Percentiles rank a stretch among this genome's conserved stretches.
phyloP scores from a whole-genome alignment of 192 early-diverging fungal genomes.

The Entomortierella beljakovae region DNA sequence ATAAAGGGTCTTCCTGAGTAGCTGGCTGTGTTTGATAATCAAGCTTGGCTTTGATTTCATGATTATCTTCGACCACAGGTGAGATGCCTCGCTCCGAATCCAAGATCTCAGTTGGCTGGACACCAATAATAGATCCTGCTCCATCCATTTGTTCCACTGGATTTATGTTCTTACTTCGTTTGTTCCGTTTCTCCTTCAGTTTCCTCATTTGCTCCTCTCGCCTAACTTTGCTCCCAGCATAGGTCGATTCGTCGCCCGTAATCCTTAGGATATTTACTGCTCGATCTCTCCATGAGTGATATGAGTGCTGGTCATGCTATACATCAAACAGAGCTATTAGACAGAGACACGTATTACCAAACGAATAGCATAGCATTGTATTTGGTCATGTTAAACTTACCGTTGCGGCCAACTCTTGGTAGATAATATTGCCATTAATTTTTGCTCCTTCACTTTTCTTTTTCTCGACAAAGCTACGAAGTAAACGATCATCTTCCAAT shows the following conservation, averaged over 20 bases:
- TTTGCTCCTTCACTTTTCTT: neutral
- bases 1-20: neutral
- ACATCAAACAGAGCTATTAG: neutral
- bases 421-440: constrained; percentile 25
- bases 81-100: neutral
- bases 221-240: constrained; percentile 16
- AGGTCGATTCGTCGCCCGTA: constrained; percentile 5
- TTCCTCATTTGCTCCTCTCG: constrained; percentile 9
- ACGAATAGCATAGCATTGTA: neutral
- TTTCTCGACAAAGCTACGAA: constrained; percentile 4
- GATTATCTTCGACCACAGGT: neutral
- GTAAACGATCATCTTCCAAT: constrained; percentile 6
- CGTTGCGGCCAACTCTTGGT: constrained; percentile 13
- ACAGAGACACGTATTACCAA: neutral
- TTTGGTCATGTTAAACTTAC: neutral
- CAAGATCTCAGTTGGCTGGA: neutral
- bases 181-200: neutral
- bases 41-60: neutral
- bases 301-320: constrained; percentile 16
- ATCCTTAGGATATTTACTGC: constrained; percentile 17
- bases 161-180: no score
- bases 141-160: no score
- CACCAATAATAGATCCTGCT: neutral
- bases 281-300: constrained; percentile 33
- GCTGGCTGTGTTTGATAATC: constrained; percentile 9